Evolutionary conservation across 345 rosid genomes (phyloP), one percentile per base, ranked within the genome.

Genomic region (Alliaria petiolata): DNA sequence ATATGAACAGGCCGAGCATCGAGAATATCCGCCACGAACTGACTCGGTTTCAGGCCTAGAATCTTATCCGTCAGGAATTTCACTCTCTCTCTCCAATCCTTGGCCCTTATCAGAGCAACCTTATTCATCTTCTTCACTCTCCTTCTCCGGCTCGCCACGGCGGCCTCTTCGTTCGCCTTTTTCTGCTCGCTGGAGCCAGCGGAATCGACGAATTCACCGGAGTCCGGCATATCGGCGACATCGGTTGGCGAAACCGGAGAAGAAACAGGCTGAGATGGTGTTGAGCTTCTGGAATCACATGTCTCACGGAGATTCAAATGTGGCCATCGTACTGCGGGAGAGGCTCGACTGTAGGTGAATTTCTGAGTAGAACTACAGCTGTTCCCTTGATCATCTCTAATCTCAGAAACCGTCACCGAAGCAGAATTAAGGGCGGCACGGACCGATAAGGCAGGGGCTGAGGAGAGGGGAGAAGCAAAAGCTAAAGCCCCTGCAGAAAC

Each of bases 311-410:
- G 79, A 52, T 86, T 83, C 65, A 95, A 89, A 72, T 85, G 90
- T 22, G 99, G 99, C 97, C 97, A 95, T 72, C 99, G 83, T 8
- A 87, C 84, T 1, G 97, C 83, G 3, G 97, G 96, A 28, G 91
- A 86, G 62, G 97, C 97, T 85, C 95, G 83, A 63, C 85, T 82
- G 68, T 93, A 93, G 69, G 82, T 89, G 77, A 93, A 93, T 22
- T 80, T 79, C 54, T 79, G 78, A 4, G 72, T 13, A 5, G 44
- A 46, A 8, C 17, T 54, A 43, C 7, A 33, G 45, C 38, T 40
- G 52, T 25, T 69, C 26, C 58, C 59, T 45, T 81, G 80, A 62
- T 84, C 86, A 20, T 53, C 61, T 46, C 20, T 62, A 10, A 1
- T 6, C 30, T 53, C 45, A 6, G 15, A 31, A 73, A 65, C 26